Evolutionary conservation across 805 yeast genomes (phyloP), one percentile per base, ranked within the genome.

Genomic region (Saturnispora silvae): DNA sequence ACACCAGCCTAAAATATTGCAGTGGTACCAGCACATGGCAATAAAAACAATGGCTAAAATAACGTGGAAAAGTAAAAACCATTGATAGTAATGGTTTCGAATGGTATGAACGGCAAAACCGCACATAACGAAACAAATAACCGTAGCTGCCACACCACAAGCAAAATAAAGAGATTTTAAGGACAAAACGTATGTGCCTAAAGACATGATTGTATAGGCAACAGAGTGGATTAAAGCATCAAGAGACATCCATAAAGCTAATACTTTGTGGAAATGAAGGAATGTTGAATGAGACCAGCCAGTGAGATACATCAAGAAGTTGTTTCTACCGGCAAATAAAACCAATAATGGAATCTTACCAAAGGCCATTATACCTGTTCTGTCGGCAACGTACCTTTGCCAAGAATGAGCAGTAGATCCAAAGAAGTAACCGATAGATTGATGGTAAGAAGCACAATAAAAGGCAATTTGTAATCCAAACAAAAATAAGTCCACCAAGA

Each of bases 241-340:
- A 23, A 64, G 16, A 33, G 61, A 49, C 52, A 67, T 60, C 3
- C 65, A 63, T 48, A 81, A 63, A 2, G 81, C 77, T 32, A 69
- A 55, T 78, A 82, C 73, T 53, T 68, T 77, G 56, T 84, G 95
- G 49, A 70, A 72, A 20, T 66, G 63, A 48, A 75, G 48, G 45
- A 67, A 67, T 28, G 65, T 53, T 3, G 66, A 45, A 40, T 59
- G 63, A 9, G 54, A 47, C 62, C 68, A 62, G 2, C 70, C 68
- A 10, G 71, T 61, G 16, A 66, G 20, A 54, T 59, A 67, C 34
- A 53, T 56, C 39, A 65, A 50, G 35, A 67, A 52, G 50, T 64
- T 66, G 46, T 67, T 67, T 42, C 72, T 54, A 25, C 74, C 73
- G 5, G 70, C 64, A 48, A 68, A 68, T 26, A 69, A 51, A 16